A percentile compares a stretch with the other conserved stretches of the same genome.
These are phyloP conservation scores for Agrocybe chaxingu DNA, from an alignment of 768 basidiomycete genomes.

Conservation along the genomic window DNA sequence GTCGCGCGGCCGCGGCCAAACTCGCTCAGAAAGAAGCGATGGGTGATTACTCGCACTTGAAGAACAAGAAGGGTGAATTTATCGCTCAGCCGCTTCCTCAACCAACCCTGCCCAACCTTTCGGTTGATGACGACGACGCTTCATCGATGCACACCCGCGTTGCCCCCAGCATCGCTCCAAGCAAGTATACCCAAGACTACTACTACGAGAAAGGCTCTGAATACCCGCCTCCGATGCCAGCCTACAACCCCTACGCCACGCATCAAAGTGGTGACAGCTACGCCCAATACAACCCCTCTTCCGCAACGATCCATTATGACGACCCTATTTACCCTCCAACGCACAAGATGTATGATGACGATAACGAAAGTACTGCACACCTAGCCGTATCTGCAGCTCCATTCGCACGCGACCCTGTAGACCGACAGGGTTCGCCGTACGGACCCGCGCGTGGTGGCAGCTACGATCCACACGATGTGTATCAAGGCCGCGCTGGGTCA, in stretches of 20 bases:
- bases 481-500: slow-evolving; percentile 46
- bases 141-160: slow-evolving; percentile 56
- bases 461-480: slow-evolving; percentile 53
- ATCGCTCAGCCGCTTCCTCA: slow-evolving; percentile 81
- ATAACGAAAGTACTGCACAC: slow-evolving; percentile 62
- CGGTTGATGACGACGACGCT: slow-evolving; percentile 70
- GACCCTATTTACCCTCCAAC: slow-evolving; percentile 32
- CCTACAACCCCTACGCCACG: slow-evolving; percentile 65
- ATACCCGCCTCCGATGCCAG: slow-evolving; percentile 72
- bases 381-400: slow-evolving; percentile 60
- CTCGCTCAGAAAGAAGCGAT: slow-evolving; percentile 88
- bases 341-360: slow-evolving; percentile 59
- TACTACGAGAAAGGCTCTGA: slow-evolving; percentile 54
- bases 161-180: slow-evolving; percentile 53
- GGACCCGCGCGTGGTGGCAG: slow-evolving; percentile 19
- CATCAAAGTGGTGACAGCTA: slow-evolving; percentile 50
- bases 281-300: slow-evolving; percentile 57
- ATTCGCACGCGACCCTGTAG: slow-evolving; percentile 43
- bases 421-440: slow-evolving; percentile 28
- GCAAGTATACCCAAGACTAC: slow-evolving; percentile 51
- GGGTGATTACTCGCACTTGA: slow-evolving; percentile 88
- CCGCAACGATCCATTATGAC: slow-evolving; percentile 52
- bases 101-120: slow-evolving; percentile 91
- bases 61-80: slow-evolving; percentile 88
- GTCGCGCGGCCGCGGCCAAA: slow-evolving; percentile 74